Base-by-base conservation (phyloP, 2,329 filamentous ascomycete species). In the Claviceps purpurea region DNA sequence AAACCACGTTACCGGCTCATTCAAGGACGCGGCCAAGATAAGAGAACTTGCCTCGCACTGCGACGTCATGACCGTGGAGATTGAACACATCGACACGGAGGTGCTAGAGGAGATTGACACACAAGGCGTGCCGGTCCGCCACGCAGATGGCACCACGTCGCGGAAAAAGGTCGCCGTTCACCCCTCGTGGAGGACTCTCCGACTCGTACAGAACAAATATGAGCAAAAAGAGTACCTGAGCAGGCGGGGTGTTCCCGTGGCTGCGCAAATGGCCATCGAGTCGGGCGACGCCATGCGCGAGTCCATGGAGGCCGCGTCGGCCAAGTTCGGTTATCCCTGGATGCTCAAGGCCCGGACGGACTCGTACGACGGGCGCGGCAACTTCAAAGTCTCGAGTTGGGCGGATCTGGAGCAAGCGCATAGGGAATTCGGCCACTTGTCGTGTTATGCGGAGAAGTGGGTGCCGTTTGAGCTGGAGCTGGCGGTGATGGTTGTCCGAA, bases 401-500 rank as follows among this genome's bases (percentile, higher is more conserved):
- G 65, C 65, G 13, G 76, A 81, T 53, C 67, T 79, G 54, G 74
- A 78, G 22, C 73, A 73, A n/a, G 89, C 88, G 0, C 71, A 87
- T 20, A 70, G 83, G 53, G 79, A 82, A 1, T 76, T 97, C 48
- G 82, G 82, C 43, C 78, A 77, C 16, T 71, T 87, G 20, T 79
- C 83, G 2, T 74, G 95, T 43, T 97, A 96, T 62, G 90, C 88
- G 0, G 91, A 97, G 71, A 87, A 87, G 67, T 96, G 86, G 79
- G 84, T 87, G 13, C 78, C 87, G 22, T 97, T 96, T 68, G 78
- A 78, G 60, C 84, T 85, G 70, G 91, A 97, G 70, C 73, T 97
- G 50, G 87, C 93, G 5, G 90, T 95, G 58, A 95, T 97, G 82
- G 91, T 96, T 8, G 81, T 97, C 53, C 87, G 95, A 62, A 95